Base-by-base conservation (phyloP, 208 protist genomes). In the Phytomonas francai region DNA sequence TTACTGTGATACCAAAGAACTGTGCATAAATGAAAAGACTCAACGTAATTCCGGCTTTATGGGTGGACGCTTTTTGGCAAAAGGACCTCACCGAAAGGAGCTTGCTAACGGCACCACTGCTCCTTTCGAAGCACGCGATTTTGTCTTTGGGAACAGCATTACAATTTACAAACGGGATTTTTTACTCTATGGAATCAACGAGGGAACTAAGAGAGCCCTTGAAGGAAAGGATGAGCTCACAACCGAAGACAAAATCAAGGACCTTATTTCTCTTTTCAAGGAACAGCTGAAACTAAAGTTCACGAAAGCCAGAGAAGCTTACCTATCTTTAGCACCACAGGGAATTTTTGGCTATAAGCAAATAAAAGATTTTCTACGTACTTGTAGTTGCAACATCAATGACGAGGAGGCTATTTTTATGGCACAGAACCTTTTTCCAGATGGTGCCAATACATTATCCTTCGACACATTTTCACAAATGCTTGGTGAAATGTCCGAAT, bases 31-130 rank as follows among this genome's bases (percentile, higher is more conserved):
- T 34, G 95, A 98, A 68, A 85, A 87, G 58, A 70, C 84, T 8
- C 63, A 71, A 30, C 74, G 85, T 19, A 97, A 97, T 76, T 91
- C 89, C 0, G 95, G 95, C 29, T 93, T 94, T 74, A 54, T 93
- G 36, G 90, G 81, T 27, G 95, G 95, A 2, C 87, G 89, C 12
- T 98, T 97, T 74, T 85, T 98, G 30, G 71, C 81, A 27, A 91
- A 92, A 69, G 84, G 83, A 7, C 63, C 80, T 59, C 79, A 96
- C 70, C 79, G 71, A 59, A 92, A 92, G 68, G 60, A 68, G 28
- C 72, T 94, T 59, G 72, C 76, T 0, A 84, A 94, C 63, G 87
- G 87, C 19, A 81, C 76, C 6, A 90, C 72, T n/a, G 74, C 79
- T 29, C 84, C 62, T 12, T 95, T 88, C 54, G 64, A 68, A n/a